Base-by-base conservation (phyloP, 257 asterid species). In the Solanum sejunctum region DNA sequence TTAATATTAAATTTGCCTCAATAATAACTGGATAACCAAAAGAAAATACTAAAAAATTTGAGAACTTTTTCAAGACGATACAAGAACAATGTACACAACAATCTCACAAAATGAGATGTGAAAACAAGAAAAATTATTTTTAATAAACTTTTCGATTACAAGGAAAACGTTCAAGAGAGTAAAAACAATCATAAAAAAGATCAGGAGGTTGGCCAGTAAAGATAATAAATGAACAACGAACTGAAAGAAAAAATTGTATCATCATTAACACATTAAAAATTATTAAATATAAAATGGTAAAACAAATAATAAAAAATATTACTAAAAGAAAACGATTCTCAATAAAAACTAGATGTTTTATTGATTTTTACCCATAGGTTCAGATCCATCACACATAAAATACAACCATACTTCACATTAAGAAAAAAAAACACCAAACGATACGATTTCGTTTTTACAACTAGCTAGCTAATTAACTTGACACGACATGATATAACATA, bases 111-210 rank as follows among this genome's bases (percentile, higher is more conserved):
- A 26, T 2, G 0, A 63, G 7, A 6, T 11, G 1, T 1, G 4
- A 1, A 63, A 1, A 23, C 1, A 23, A 10, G 1, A 64, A 6
- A 26, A 3, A 64, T 13, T 0, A 3, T 64, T 26, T 21, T 26
- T 0, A 12, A 12, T 26, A 26, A 26, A 64, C 0, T 0, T 0
- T 0, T 64, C 10, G 0, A 26, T 18, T 13, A 10, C 2, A 3
- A 13, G 6, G 3, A 64, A 8, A 13, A 28, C 16, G 2, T 21
- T 61, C 36, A 61, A 23, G 23, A 61, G 39, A 15, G 45, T 28
- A 66, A 26, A 64, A 64, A 26, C 18, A 64, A 64, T 8, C 69
- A 11, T 21, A 15, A 12, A 63, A 63, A 23, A 63, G 3, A 3
- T 32, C 18, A 23, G 70, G 70, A 63, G 18, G 70, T 6, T 63